Percentiles rank a stretch among this genome's conserved stretches.
phyloP scores from a whole-genome alignment of 176 grass and related monocot species.

The Triticum turgidum region DNA sequence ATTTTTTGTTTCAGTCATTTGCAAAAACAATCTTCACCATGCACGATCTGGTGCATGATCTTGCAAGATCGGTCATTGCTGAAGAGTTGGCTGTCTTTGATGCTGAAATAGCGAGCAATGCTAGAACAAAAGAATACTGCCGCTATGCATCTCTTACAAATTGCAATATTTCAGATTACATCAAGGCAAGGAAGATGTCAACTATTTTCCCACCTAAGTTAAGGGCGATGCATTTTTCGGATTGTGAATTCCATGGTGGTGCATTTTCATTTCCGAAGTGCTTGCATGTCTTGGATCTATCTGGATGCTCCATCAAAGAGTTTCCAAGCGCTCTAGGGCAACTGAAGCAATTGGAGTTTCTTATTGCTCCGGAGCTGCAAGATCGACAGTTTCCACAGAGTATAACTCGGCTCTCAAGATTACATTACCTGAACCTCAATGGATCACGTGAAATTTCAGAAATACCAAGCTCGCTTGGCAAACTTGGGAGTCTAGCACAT shows the following conservation, averaged over 20 bases:
- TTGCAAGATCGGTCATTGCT: not conserved
- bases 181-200: not conserved
- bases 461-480: slow-evolving; percentile 7
- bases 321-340: not conserved
- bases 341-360: not conserved
- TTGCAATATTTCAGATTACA: not conserved
- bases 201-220: not conserved
- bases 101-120: not conserved
- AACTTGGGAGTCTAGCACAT: slow-evolving; percentile 9
- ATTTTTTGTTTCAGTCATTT: not conserved
- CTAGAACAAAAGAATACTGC: not conserved
- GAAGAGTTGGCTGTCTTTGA: not conserved
- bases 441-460: not conserved
- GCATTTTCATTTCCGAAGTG: not conserved
- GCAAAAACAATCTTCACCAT: not conserved
- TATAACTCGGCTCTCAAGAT: slow-evolving; percentile 1
- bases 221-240: not conserved
- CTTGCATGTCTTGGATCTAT: slow-evolving; percentile 33
- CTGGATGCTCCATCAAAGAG: not conserved
- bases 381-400: not conserved
- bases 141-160: not conserved
- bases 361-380: not conserved
- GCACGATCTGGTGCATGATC: slow-evolving; percentile 34
- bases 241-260: not conserved
- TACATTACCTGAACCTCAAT: not conserved